These are phyloP conservation scores for Biscogniauxia marginata DNA, from an alignment of 2,329 filamentous ascomycete genomes.

Conservation along the genomic window DNA sequence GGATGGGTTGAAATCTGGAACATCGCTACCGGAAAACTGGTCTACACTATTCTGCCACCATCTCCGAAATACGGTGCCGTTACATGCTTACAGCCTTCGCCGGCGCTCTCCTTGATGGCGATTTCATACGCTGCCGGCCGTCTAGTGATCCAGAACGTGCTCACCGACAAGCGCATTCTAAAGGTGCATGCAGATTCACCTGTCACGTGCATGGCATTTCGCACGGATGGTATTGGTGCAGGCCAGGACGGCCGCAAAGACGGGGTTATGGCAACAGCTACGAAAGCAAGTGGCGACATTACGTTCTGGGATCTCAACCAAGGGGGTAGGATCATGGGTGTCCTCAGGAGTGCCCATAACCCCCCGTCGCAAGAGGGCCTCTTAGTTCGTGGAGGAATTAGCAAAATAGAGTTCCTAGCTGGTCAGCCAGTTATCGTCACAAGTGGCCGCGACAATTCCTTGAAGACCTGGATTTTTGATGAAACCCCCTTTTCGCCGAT, in stretches of 20 bases:
- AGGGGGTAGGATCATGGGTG: slow-evolving; percentile 80
- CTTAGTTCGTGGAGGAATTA: slow-evolving; percentile 72
- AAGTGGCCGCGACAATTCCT: slow-evolving; percentile 86
- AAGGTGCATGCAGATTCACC: slow-evolving; percentile 66
- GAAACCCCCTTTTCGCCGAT: slow-evolving; percentile 84
- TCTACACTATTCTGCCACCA: slow-evolving; percentile 85
- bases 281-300: slow-evolving; percentile 76
- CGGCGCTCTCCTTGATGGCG: slow-evolving; percentile 80
- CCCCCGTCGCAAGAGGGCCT: slow-evolving; percentile 58
- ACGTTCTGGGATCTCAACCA: slow-evolving; percentile 96
- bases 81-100: slow-evolving; percentile 82
- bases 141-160: slow-evolving; percentile 77
- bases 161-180: slow-evolving; percentile 72
- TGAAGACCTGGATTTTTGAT: slow-evolving; percentile 97
- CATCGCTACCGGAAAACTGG: slow-evolving; percentile 82
- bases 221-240: slow-evolving; percentile 84
- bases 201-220: slow-evolving; percentile 83
- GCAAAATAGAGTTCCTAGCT: slow-evolving; percentile 81
- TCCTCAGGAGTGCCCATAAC: slow-evolving; percentile 85
- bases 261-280: slow-evolving; percentile 93
- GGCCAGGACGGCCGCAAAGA: slow-evolving; percentile 81
- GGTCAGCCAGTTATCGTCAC: slow-evolving; percentile 90
- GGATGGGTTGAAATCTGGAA: slow-evolving; percentile 98
- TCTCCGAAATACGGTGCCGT: slow-evolving; percentile 72
- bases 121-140: slow-evolving; percentile 82